phyloP scores from a whole-genome alignment of 768 basidiomycete genomes.

The Tulasnella sp. region DNA sequence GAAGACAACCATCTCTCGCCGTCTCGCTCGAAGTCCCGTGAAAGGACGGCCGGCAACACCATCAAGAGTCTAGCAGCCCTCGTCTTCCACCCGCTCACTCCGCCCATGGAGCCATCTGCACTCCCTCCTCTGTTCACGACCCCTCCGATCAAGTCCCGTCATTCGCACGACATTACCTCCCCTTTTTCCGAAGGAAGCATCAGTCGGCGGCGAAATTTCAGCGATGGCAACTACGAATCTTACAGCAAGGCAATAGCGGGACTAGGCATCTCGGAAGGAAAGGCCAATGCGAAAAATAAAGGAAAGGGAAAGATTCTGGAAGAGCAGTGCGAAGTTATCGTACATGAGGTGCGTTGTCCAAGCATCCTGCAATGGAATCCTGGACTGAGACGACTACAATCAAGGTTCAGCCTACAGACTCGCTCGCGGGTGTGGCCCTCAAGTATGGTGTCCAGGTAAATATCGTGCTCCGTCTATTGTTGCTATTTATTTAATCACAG shows the following conservation, averaged over 20 bases:
- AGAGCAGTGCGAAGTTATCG: constrained; percentile 17
- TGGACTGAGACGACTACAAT: background rate
- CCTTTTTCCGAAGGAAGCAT: background rate
- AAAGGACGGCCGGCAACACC: background rate
- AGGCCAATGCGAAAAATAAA: background rate
- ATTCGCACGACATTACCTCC: background rate
- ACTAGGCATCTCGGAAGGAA: background rate
- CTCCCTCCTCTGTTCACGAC: background rate
- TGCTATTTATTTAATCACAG: background rate
- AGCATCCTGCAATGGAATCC: background rate
- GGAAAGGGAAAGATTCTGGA: constrained; percentile 15
- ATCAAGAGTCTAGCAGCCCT: background rate
- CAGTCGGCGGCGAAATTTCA: background rate
- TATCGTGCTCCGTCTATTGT: background rate
- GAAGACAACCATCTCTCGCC: background rate
- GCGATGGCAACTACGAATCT: background rate
- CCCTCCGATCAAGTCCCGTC: background rate
- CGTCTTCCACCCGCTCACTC: background rate
- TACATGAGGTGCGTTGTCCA: constrained; percentile 18
- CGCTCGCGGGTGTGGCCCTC: constrained; percentile 78
- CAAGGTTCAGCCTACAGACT: constrained; percentile 62
- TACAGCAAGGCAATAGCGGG: background rate
- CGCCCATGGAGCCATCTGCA: background rate
- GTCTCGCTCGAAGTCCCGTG: background rate
- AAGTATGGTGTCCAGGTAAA: constrained; percentile 76